Base-by-base conservation (phyloP, 768 basidiomycete species). In the Cystofilobasidium macerans region DNA sequence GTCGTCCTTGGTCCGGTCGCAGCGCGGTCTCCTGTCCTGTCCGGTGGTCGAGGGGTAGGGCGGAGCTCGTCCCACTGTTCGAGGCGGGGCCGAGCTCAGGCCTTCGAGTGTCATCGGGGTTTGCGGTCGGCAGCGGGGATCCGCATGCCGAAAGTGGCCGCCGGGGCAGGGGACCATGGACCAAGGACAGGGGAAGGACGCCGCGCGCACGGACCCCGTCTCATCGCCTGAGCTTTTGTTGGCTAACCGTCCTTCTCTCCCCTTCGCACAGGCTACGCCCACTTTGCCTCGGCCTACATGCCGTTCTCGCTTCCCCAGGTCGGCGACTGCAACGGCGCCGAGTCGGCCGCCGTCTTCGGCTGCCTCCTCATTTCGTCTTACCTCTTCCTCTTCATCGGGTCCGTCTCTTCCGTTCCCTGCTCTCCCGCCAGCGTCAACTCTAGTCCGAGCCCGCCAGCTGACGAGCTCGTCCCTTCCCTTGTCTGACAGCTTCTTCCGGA, bases 321-420 rank as follows among this genome's bases (percentile, higher is more conserved):
- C 26, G 88, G 82, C 43, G 84, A 86, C 75, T 99, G 95, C 72
- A 85, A 91, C 45, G 95, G 95, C 53, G 85, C 87, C 24, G 89
- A 94, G 77, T 77, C 78, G 20, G 89, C 94, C 62, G 95, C 95
- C 2, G 67, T 91, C 65, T 86, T 94, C 65, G 95, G 93, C 57
- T 95, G 92, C 74, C 83, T 77, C 28, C 82, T 99, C 56, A 81
- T 99, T 71, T 87, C 89, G 32, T 86, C 83, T 72, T 98, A 97
- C 78, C 84, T 99, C 62, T 83, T 85, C 72, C 83, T 99, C 66
- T 98, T 99, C 81, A 89, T 98, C 81, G 89, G 74, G 76, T 77
- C 64, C 72, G 76, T 75, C 26, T 24, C 18, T 14, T 14, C 26
- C 11, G 24, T 7, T 35, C 33, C 32, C 32, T 28, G 24, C 38